These are phyloP conservation scores for Lepidium sativum DNA, from an alignment of 345 rosid genomes.

Conservation along the genomic window DNA sequence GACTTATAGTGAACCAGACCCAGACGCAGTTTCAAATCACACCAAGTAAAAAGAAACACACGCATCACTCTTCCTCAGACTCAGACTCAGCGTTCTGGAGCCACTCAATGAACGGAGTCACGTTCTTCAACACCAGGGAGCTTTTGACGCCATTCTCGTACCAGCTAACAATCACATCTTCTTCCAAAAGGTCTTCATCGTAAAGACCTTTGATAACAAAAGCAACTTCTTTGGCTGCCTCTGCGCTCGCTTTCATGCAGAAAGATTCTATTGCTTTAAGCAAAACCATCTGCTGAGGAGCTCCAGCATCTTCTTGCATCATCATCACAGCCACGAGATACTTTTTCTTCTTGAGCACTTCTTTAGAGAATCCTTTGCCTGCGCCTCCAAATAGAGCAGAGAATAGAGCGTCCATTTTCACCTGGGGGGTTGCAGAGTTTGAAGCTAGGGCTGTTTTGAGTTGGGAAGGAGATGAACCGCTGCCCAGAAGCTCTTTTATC, in stretches of 20 bases:
- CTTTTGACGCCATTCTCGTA: conserved; percentile 36
- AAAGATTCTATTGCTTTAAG: conserved; percentile 41
- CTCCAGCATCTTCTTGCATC: conserved; percentile 26
- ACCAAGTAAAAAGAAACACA: not conserved
- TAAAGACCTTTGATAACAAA: conserved; percentile 52
- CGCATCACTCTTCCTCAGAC: conserved; percentile 50
- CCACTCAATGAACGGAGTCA: conserved; percentile 57
- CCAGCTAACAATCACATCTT: conserved; percentile 47
- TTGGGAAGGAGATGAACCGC: conserved; percentile 28
- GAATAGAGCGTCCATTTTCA: conserved; percentile 39
- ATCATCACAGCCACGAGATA: conserved; percentile 38
- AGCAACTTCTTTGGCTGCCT: conserved; percentile 45
- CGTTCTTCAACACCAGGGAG: conserved; percentile 41
- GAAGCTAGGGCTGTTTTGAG: conserved; percentile 23
- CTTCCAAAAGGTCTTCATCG: conserved; percentile 56
- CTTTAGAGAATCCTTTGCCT: conserved; percentile 47
- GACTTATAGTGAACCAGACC: not conserved
- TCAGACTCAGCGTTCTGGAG: conserved; percentile 72
- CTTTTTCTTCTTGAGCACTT: conserved; percentile 36
- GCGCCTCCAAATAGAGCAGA: conserved; percentile 38
- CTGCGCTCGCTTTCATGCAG: conserved; percentile 24
- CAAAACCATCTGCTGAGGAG: conserved; percentile 36
- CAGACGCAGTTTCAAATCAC: not conserved
- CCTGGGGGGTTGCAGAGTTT: conserved; percentile 32
- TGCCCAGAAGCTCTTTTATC: conserved; percentile 30